Evolutionary conservation across 305 asterid genomes (phyloP).

Genomic region (Fraxinus dipetala): DNA sequence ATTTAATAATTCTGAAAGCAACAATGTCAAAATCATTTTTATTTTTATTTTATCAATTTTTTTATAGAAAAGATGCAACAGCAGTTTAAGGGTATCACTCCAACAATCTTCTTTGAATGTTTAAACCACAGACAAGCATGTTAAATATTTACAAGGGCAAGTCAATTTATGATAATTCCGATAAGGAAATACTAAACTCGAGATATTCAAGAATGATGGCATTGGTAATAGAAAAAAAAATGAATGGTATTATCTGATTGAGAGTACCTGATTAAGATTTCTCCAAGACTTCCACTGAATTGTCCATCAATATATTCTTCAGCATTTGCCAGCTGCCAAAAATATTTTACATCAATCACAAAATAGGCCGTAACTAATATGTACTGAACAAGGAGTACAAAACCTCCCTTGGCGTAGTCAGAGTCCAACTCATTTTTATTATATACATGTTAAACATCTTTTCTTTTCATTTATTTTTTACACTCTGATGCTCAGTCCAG

Average conservation of each 20-base stretch:
- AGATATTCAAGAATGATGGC: neutral
- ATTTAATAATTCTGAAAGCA: neutral
- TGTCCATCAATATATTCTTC: constrained; percentile 79
- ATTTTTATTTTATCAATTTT: neutral
- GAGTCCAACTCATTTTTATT: neutral
- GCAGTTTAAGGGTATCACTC: neutral
- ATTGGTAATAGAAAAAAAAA: neutral
- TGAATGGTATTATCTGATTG: neutral
- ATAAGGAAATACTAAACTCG: neutral
- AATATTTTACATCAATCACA: neutral
- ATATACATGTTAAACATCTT: neutral
- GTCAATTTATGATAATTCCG: neutral
- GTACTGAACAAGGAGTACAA: neutral
- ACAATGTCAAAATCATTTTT: neutral
- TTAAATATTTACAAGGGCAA: neutral
- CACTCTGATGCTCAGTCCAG: neutral
- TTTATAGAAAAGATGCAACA: neutral
- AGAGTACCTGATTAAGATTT: constrained; percentile 72
- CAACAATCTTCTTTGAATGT: neutral
- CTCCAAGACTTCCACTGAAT: constrained; percentile 77
- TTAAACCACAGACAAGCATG: neutral
- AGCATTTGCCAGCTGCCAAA: constrained; percentile 72
- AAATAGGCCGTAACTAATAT: neutral
- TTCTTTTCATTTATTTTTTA: neutral
- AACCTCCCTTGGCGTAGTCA: neutral